Percentiles rank a stretch among this genome's conserved stretches.
phyloP scores from a whole-genome alignment of 1,284 basidiomycete genomes.

The Heterobasidion parviporum region DNA sequence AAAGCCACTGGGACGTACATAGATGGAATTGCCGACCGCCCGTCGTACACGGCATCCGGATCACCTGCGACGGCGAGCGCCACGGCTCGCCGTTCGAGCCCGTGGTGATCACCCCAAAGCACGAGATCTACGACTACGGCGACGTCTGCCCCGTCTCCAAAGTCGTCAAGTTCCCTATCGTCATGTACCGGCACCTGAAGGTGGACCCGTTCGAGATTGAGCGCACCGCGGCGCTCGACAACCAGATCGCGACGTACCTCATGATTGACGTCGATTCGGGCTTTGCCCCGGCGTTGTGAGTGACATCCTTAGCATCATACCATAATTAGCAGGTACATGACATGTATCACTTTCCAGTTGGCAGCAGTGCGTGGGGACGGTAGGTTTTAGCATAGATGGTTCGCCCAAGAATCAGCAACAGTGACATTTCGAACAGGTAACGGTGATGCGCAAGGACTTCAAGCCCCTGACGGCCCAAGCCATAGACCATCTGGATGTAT shows the following conservation, averaged over 20 bases:
- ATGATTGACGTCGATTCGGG: background rate
- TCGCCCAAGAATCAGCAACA: background rate
- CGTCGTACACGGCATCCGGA: background rate
- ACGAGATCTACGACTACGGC: background rate
- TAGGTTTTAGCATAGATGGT: background rate
- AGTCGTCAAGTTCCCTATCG: background rate
- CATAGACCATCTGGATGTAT: slow-evolving; percentile 1
- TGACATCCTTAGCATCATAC: background rate
- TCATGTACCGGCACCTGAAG: background rate
- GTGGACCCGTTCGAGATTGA: background rate
- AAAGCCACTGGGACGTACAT: background rate
- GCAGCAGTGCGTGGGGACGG: background rate
- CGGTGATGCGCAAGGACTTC: background rate
- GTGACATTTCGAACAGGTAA: background rate
- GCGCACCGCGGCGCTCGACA: background rate
- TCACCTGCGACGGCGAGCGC: slow-evolving; percentile 1
- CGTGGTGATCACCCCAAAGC: background rate
- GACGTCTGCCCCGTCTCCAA: background rate
- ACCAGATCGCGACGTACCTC: slow-evolving; percentile 1
- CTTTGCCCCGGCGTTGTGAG: background rate
- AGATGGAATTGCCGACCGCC: background rate
- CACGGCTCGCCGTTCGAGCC: background rate
- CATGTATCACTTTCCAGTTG: background rate
- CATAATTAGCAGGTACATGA: background rate
- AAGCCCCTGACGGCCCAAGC: background rate